phyloP scores from a whole-genome alignment of 1,284 basidiomycete species.

The Ustilago crameri region DNA sequence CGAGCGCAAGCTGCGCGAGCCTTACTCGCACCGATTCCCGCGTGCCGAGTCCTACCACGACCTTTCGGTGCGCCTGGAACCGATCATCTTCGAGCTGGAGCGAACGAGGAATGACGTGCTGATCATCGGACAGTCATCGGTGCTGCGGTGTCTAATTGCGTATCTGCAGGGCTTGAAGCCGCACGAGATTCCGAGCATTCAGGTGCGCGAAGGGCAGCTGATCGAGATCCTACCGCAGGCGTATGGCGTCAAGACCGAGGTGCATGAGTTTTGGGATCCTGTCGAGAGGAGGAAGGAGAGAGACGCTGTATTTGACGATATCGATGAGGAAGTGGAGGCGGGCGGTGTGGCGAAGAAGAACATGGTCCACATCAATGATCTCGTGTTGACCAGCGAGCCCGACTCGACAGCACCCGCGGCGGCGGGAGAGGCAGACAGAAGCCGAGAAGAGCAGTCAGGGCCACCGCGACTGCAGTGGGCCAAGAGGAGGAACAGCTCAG shows the following conservation, averaged over 20 bases:
- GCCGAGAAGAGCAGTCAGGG: neutral
- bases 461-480: constrained; percentile 30
- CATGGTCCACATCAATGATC: constrained; percentile 31
- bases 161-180: constrained; percentile 86
- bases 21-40: constrained; percentile 82
- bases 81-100: constrained; percentile 84
- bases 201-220: constrained; percentile 73
- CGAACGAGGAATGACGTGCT: constrained; percentile 78
- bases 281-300: constrained; percentile 55
- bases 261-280: constrained; percentile 64
- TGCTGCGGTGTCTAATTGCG: constrained; percentile 86
- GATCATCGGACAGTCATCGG: constrained; percentile 83
- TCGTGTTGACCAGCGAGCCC: constrained; percentile 14
- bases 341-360: constrained; percentile 12
- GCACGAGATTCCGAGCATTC: constrained; percentile 93
- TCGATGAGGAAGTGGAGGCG: constrained; percentile 23
- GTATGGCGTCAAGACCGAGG: constrained; percentile 64
- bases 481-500: constrained; percentile 33
- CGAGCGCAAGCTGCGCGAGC: constrained; percentile 89
- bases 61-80: constrained; percentile 75
- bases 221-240: constrained; percentile 65
- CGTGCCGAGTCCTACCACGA: constrained; percentile 82
- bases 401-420: constrained; percentile 1
- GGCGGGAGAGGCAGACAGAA: constrained; percentile 3
- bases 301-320: constrained; percentile 54